Conservation (phyloP, 257 asterid genomes). For the Solanum commersonii region DNA sequence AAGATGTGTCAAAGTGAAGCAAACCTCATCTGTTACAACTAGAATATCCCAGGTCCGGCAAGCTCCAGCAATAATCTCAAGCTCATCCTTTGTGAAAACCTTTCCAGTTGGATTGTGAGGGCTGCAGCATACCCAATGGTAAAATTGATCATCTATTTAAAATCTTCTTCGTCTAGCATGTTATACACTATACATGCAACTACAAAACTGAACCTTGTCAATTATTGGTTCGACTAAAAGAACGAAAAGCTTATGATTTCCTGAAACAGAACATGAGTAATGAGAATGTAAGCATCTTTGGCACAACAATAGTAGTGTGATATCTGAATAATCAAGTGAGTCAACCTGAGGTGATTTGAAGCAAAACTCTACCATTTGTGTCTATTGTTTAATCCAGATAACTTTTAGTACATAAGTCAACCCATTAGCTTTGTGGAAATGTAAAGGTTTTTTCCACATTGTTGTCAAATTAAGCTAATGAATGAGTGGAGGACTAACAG, state of each 20-base stretch:
- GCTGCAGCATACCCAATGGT: conserved; percentile 31
- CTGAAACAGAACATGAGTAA: neutral
- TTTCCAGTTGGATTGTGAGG: conserved; percentile 98
- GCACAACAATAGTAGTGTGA: neutral
- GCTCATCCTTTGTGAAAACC: conserved; percentile 69
- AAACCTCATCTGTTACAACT: conserved; percentile 93
- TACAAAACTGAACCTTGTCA: neutral
- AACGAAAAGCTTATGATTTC: neutral
- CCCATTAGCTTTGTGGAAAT: neutral
- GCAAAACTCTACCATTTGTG: neutral
- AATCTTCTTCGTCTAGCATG: neutral
- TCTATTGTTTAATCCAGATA: neutral
- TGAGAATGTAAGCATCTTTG: neutral
- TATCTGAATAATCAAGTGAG: neutral
- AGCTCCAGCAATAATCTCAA: conserved; percentile 72
- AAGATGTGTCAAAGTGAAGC: conserved; percentile 1
- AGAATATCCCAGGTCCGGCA: conserved; percentile 60
- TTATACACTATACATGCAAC: neutral
- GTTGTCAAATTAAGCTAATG: neutral
- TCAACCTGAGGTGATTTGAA: neutral
- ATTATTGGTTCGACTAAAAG: neutral
- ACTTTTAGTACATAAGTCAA: neutral
- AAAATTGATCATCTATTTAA: neutral
- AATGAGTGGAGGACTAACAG: neutral
- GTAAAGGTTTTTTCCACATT: neutral